A percentile compares a stretch with the other conserved stretches of the same genome.
These are phyloP conservation scores for Hansenula anomala DNA, from an alignment of 1,139 yeast species.

Conservation along the genomic window DNA sequence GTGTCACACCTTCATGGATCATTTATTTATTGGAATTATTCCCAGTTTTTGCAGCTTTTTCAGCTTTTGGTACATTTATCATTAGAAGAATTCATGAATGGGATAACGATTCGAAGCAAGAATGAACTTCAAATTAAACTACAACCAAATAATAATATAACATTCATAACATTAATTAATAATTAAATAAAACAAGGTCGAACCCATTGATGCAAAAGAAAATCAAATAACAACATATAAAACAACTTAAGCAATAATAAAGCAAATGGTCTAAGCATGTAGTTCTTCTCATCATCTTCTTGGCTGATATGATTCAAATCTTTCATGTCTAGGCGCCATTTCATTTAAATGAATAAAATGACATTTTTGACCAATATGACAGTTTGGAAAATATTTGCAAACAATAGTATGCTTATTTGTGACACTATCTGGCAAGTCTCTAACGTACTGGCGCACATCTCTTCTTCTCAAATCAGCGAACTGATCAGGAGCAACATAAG, in stretches of 20 bases:
- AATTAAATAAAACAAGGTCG: neutral
- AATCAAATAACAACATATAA: neutral
- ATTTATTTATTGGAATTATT: conserved; percentile 37
- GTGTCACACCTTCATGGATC: conserved; percentile 40
- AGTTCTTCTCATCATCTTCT: neutral
- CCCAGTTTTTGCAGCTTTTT: conserved; percentile 58
- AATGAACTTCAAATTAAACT: neutral
- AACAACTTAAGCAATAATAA: too few relatives aligned
- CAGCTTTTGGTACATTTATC: conserved; percentile 36
- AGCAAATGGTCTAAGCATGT: too few relatives aligned
- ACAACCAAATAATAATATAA: too few relatives aligned
- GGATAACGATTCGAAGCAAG: neutral
- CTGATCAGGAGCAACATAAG: too few relatives aligned
- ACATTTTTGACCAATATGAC: neutral
- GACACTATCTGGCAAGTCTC: too few relatives aligned
- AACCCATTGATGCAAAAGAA: neutral
- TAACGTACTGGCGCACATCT: neutral
- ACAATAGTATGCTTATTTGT: neutral
- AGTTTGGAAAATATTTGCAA: neutral
- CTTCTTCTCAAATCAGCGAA: neutral
- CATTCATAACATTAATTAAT: too few relatives aligned
- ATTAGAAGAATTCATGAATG: conserved; percentile 7
- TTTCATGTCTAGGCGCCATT: neutral
- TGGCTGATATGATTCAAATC: neutral
- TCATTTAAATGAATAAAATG: neutral